Base-by-base conservation (phyloP, 2,329 filamentous ascomycete genomes). In the Aspergillus thermomutatus region DNA sequence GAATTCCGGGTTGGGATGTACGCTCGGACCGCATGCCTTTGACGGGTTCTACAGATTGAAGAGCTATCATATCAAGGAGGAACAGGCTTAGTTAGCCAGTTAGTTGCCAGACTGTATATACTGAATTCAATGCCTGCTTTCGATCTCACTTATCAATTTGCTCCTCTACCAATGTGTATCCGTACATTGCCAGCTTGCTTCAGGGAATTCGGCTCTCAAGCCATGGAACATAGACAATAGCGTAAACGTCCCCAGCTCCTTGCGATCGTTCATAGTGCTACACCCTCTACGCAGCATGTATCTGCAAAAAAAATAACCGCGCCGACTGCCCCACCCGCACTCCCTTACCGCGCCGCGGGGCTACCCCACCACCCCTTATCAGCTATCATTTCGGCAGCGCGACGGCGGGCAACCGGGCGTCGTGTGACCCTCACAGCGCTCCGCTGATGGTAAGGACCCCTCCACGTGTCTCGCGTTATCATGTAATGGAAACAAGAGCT, bases 11-110 rank as follows among this genome's bases (percentile, higher is more conserved):
- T 90, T 90, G 75, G 92, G 92, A 31, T 87, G 90, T 67, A 96
- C 91, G 8, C 77, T 97, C 66, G 92, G 90, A 75, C 87, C 81
- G 64, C 93, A 91, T 67, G 92, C 91, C 11, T 97, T 92, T 69
- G 92, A 96, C 66, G 90, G 93, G 69, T 96, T 96, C 70, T 88
- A 93, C 66, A 94, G 92, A 81, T 81, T 95, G 68, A 96, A 96
- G 86, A 96, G 90, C 79, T 95, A 87, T 75, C 92, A 97, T 74
- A 75, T 96, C 70, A 96, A 70, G 49, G 57, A 65, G 34, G 53
- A 51, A 14, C 57, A 63, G 41, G 55, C 49, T 41, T 62, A 34
- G 31, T 4, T 10, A 4, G 10, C 2, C 27, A 37, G 31, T 37
- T 37, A 37, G 17, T 17, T 37, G 5, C 14, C 4, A 4, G 14